Conservation (phyloP, 1,284 basidiomycete genomes). For the Cerrena zonata region DNA sequence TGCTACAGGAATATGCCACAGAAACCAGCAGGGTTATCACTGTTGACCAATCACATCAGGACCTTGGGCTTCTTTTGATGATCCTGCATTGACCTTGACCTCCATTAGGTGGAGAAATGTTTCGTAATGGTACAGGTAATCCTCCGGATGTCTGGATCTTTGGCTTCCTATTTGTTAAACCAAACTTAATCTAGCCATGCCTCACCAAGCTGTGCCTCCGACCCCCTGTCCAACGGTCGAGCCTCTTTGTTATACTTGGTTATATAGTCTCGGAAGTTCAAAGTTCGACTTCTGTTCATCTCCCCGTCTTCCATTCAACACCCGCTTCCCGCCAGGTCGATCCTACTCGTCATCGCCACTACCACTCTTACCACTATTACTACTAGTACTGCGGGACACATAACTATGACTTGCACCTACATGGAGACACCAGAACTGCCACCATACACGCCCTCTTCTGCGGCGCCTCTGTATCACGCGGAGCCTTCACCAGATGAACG, state of each 20-base stretch:
- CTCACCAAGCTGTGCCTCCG: not conserved
- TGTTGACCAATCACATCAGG: too few species aligned
- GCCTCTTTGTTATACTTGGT: not conserved
- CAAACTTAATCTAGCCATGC: constrained; percentile 2
- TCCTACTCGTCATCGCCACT: not conserved
- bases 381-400: not conserved
- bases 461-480: constrained; percentile 24
- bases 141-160: too few species aligned
- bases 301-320: not conserved
- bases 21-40: too few species aligned
- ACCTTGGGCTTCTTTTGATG: too few species aligned
- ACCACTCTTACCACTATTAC: not conserved
- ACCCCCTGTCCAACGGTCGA: not conserved
- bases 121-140: too few species aligned
- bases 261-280: not conserved
- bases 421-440: too few species aligned
- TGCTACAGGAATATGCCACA: too few species aligned
- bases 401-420: too few species aligned
- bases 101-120: too few species aligned
- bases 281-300: not conserved
- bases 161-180: not conserved
- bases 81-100: too few species aligned
- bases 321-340: not conserved
- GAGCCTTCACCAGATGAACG: constrained; percentile 22
- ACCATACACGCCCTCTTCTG: constrained; percentile 22